Base-by-base conservation (phyloP, 192 early-diverging fungal genomes). In the Coemansia sp. region DNA sequence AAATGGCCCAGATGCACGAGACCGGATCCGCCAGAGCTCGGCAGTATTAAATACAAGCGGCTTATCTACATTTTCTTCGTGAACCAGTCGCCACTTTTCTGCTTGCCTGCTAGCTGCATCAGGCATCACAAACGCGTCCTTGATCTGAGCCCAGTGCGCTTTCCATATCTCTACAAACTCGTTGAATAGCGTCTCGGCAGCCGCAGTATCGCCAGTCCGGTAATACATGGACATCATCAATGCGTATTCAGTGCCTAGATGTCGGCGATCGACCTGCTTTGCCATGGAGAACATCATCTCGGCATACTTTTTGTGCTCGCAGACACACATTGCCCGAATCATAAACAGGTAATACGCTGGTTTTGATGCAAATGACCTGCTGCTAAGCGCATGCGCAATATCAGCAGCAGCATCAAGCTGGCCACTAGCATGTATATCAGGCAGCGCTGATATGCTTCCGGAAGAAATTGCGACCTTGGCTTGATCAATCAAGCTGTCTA, bases 151-250 rank as follows among this genome's bases (percentile, higher is more conserved):
- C 66, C 69, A 77, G 3, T 22, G 29, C 17, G 29, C n/a, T 7
- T 32, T 31, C 66, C 75, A 77, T 17, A 3, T 2, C 0, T 38
- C 65, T 4, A 20, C 16, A 58, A 66, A 72, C 22, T 52, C 51
- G 20, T 38, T 54, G 55, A 72, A 69, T 5, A 72, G 25, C 7
- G 62, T 45, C 1, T 69, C 63, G 14, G 75, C 75, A 5, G 29
- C 58, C 30, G n/a, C 20, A 8, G 30, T 10, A 3, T 72, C 60
- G 20, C 60, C 63, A 0, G 32, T 3, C 5, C 70, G 75, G 33
- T 77, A 77, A 63, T 72, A 68, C 75, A 77, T 68, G 20, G 66
- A 54, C 67, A 77, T 77, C 70, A 69, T 66, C 33, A 60, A 22
- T 10, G 63, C 66, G 31, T 48, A 33, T 6, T 57, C 38, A 1